Evolutionary conservation across 371 early-diverging fungal species (phyloP), one percentile per base, ranked within the genome.

Genomic region (Quaeritorhiza haematococci): DNA sequence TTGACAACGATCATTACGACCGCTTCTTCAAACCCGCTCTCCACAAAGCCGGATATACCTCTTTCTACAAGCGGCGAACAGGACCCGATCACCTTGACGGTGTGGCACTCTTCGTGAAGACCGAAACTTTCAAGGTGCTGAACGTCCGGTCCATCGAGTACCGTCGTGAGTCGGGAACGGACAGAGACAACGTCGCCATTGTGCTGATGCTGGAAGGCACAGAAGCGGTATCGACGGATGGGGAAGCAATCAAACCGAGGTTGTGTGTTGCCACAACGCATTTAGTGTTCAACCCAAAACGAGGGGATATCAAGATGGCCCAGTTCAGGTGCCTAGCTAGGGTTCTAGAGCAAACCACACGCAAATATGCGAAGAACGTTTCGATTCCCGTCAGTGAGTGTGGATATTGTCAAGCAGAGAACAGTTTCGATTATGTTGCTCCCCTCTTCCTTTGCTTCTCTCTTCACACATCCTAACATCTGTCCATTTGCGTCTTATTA

Each of bases 221-320:
- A 45, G 46, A 45, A 10, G 46, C n/a, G n/a, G n/a, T n/a, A n/a
- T n/a, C n/a, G n/a, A n/a, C n/a, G n/a, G n/a, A n/a, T 10, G 21
- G 50, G 7, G 10, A 30, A 15, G 32, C 50, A 26, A 7, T 50
- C 24, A 19, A 38, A 13, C 38, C 13, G 38, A 13, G 13, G 38
- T 38, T 43, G 53, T 50, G 50, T 28, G 32, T 66, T 19, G 66
- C 62, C n/a, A 66, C 61, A 32, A 66, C 66, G 28, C 66, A 66
- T 53, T 54, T 66, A 7, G 26, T 66, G 4, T 66, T 66, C 49
- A 66, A 66, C 49, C 56, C 66, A 3, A 41, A 53, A 8, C 56
- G 66, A 7, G 61, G 61, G 7, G 41, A 33, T 10, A 7, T 57
- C 35, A 66, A 61, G 41, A 32, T 66, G 5, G 61, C 61, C 4